Evolutionary conservation across 164 flowering plant species (phyloP).

Genomic region (Macadamia tetraphylla): DNA sequence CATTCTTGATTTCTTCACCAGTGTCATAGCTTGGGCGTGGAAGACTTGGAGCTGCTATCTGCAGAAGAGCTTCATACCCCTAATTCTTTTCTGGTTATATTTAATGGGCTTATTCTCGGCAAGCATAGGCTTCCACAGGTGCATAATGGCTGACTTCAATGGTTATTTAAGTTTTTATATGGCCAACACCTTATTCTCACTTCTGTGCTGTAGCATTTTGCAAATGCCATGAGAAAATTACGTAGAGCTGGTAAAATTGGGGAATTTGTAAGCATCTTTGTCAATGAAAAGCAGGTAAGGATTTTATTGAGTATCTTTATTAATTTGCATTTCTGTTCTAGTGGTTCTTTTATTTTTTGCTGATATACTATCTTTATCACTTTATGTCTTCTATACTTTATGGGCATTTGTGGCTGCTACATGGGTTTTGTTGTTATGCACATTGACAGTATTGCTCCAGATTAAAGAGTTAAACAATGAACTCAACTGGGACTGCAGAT

Average conservation of each 20-base stretch:
- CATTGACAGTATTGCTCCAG: too few relatives aligned
- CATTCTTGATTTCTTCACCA: constrained; percentile 18
- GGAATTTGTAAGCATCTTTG: constrained; percentile 85
- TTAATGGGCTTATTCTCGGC: constrained; percentile 91
- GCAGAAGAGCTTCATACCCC: constrained; percentile 84
- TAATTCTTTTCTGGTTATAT: constrained; percentile 69
- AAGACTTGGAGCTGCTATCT: constrained; percentile 68
- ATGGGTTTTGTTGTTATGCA: too few relatives aligned
- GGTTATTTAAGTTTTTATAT: too few relatives aligned
- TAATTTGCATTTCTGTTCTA: constrained; percentile 4
- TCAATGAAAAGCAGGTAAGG: constrained; percentile 83
- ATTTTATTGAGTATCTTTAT: not conserved
- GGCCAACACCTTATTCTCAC: not conserved
- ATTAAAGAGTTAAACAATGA: too few relatives aligned
- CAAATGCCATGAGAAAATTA: constrained; percentile 64
- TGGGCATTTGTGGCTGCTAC: too few relatives aligned
- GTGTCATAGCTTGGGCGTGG: constrained; percentile 83
- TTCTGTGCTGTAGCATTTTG: constrained; percentile 44
- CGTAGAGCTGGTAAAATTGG: constrained; percentile 90
- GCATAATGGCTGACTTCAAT: not conserved
- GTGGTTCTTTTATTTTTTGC: not conserved
- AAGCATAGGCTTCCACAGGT: constrained; percentile 87
- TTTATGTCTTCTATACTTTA: not conserved
- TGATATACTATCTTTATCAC: not conserved
- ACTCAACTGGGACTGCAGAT: too few relatives aligned